phyloP scores from a whole-genome alignment of 257 asterid species.

The Knoxia roxburghii region DNA sequence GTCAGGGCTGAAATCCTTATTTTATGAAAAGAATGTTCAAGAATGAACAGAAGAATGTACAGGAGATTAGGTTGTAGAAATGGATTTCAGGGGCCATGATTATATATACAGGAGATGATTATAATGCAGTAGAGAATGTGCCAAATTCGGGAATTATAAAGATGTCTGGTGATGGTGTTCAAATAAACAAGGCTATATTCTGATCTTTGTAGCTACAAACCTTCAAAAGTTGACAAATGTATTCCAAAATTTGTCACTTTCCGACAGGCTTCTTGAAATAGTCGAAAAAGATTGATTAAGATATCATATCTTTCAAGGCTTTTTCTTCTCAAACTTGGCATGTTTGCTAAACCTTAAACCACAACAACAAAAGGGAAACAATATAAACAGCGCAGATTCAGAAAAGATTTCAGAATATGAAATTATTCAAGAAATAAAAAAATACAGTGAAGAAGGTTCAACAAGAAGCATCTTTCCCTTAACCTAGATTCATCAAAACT shows the following conservation, averaged over 20 bases:
- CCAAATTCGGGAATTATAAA: slow-evolving; percentile 15
- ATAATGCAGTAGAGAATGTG: slow-evolving; percentile 2
- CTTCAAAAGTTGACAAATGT: not conserved
- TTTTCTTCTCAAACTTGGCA: not conserved
- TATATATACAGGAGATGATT: slow-evolving; percentile 12
- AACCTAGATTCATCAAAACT: not conserved
- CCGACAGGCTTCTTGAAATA: slow-evolving; percentile 7
- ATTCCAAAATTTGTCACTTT: slow-evolving; percentile 14
- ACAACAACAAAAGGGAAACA: not conserved
- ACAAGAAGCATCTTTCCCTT: not conserved
- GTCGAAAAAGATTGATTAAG: not conserved
- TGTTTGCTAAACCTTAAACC: not conserved
- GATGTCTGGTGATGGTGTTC: no score
- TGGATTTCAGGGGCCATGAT: not conserved
- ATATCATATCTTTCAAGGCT: not conserved
- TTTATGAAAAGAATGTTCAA: no score
- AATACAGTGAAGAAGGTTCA: not conserved
- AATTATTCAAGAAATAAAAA: not conserved
- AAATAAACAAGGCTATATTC: slow-evolving; percentile 7
- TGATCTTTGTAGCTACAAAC: slow-evolving; percentile 4
- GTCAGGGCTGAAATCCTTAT: no score
- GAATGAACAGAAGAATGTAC: not conserved
- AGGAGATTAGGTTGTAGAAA: not conserved
- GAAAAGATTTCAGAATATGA: not conserved
- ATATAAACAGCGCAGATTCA: not conserved